A percentile compares a stretch with the other conserved stretches of the same genome.
Evolutionary conservation across 257 asterid genomes (phyloP).

Genomic region (Gynochthodes officinalis): DNA sequence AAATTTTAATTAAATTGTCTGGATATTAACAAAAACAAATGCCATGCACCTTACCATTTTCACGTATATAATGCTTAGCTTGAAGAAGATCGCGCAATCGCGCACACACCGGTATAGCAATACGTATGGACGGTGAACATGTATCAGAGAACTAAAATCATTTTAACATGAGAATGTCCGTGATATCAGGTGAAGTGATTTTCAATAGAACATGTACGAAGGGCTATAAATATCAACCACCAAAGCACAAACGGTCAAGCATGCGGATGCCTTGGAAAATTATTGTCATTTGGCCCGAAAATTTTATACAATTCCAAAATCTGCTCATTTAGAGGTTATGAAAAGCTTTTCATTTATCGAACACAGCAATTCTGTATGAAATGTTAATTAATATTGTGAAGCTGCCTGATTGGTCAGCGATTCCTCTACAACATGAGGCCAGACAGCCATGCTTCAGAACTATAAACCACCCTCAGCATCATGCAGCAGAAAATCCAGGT

Average conservation of each 20-base stretch:
- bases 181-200: background rate
- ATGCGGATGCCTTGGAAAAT: background rate
- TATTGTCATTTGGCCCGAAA: background rate
- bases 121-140: too few relatives aligned
- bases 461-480: conserved; percentile 4
- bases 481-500: conserved; percentile 17
- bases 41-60: too few relatives aligned
- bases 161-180: background rate
- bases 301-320: background rate
- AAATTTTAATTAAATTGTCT: background rate
- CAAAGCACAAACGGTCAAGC: background rate
- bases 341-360: too few relatives aligned
- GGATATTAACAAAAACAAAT: too few relatives aligned
- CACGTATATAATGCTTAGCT: too few relatives aligned
- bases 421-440: background rate
- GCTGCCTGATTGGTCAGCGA: background rate
- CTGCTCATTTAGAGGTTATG: background rate
- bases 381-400: background rate
- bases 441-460: background rate
- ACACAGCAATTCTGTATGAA: too few relatives aligned
- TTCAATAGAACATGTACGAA: background rate
- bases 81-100: too few relatives aligned
- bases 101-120: too few relatives aligned
- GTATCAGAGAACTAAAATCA: too few relatives aligned
- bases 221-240: background rate